Base-by-base conservation (phyloP, 2,329 filamentous ascomycete species). In the Scedosporium aurantiacum region DNA sequence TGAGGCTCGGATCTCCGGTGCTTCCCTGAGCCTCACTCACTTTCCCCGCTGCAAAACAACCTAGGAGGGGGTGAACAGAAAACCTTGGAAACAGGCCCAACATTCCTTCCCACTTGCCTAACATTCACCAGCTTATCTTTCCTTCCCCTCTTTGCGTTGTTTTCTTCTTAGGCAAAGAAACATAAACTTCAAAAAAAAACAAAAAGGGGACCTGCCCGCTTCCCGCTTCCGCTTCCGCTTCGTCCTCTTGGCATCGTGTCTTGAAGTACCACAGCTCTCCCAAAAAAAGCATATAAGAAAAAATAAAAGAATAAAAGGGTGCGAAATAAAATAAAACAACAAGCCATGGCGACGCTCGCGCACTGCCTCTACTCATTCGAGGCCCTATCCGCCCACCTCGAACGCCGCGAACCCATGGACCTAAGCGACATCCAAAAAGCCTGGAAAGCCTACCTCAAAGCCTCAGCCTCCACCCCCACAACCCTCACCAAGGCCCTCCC, bases 341-440 rank as follows among this genome's bases (percentile, higher is more conserved):
- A 62, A 60, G 57, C 54, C 66, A 97, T 97, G 93, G 93, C 94
- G 57, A 88, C 88, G 62, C 76, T 83, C 68, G 87, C 87, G 63
- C 93, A 97, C 75, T 97, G 92, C 74, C 85, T 93, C 69, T 92
- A 87, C 75, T 97, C 92, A 78, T 97, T 99, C 79, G 94, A 99
- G 75, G 81, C 81, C 47, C 85, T 99, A 43, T 81, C 84, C 58
- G 88, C 92, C 60, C 83, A 85, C 63, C 89, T 96, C 66, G 83
- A 90, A 66, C 77, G 82, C 65, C 86, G 87, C 64, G 79, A 86
- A 63, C 77, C 89, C 10, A 78, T 91, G 67, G 80, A 78, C 57
- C 83, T 97, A 25, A 72, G 78, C 52, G 79, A 87, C 65, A 81
- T 96, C 63, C 83, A 93, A 74, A 77, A 83, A 18, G 83, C 88